Percentiles rank a stretch among this genome's conserved stretches.
phyloP scores from a whole-genome alignment of 805 yeast genomes.

The Millerozyma acaciae region DNA sequence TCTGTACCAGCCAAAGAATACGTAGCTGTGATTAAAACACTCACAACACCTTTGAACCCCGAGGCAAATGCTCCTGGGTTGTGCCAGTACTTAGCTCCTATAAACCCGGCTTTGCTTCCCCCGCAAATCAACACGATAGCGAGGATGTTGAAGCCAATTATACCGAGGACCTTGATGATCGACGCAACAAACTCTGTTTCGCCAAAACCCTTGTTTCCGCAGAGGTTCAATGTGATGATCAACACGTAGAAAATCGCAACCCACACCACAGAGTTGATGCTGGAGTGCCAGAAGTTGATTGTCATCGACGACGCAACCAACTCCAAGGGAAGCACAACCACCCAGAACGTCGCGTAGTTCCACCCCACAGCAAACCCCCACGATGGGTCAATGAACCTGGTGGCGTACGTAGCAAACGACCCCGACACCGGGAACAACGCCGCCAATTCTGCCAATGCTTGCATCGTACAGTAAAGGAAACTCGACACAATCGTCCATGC shows the following conservation, averaged over 20 bases:
- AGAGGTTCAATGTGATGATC: conserved; percentile 30
- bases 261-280: conserved; percentile 40
- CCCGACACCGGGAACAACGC: conserved; percentile 38
- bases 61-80: conserved; percentile 34
- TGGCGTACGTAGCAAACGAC: conserved; percentile 38
- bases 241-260: conserved; percentile 36
- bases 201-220: conserved; percentile 35
- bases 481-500: conserved; percentile 39
- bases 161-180: conserved; percentile 32
- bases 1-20: conserved; percentile 43
- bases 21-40: conserved; percentile 38
- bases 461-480: conserved; percentile 42
- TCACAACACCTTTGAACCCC: conserved; percentile 40
- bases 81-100: conserved; percentile 37
- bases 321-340: conserved; percentile 40
- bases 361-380: conserved; percentile 46
- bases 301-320: conserved; percentile 40
- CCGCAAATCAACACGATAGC: conserved; percentile 39
- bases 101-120: conserved; percentile 38
- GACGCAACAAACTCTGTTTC: conserved; percentile 35
- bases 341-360: conserved; percentile 44
- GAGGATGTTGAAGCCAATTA: conserved; percentile 39
- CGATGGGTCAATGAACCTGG: conserved; percentile 39
- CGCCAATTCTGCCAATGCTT: conserved; percentile 38
- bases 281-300: conserved; percentile 37